These are phyloP conservation scores for Buxus sempervirens DNA, from an alignment of 164 flowering plant genomes.

Conservation along the genomic window DNA sequence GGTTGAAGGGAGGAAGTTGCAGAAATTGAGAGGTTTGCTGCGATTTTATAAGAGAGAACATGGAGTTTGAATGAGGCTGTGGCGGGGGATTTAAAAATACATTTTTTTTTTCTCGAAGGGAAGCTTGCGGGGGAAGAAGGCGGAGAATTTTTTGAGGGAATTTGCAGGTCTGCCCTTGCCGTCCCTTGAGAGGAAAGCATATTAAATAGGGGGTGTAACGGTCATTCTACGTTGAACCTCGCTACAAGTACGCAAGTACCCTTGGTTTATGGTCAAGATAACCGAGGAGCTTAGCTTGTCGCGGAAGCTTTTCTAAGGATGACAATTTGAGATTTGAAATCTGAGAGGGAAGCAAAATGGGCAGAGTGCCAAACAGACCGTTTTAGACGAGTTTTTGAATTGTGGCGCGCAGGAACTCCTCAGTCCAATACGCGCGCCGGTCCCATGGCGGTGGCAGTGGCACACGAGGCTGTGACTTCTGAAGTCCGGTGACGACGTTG, in stretches of 20 bases:
- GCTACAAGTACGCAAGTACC: not conserved
- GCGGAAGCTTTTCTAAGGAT: too few species aligned
- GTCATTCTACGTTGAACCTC: not conserved
- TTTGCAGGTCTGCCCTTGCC: not conserved
- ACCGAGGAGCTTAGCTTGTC: too few species aligned
- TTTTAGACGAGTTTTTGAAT: too few species aligned
- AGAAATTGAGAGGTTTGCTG: conserved; percentile 2
- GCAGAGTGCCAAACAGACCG: too few species aligned
- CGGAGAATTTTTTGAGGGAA: not conserved
- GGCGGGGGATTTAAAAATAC: conserved; percentile 24
- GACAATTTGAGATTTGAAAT: too few species aligned
- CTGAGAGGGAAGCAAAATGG: too few species aligned
- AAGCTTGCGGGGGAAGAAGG: conserved; percentile 44
- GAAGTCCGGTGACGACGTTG: too few species aligned
- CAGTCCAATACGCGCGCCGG: too few species aligned
- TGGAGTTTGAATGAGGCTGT: conserved; percentile 3
- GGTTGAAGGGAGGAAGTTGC: conserved; percentile 3
- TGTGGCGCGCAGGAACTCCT: too few species aligned
- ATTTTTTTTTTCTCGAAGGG: conserved; percentile 1
- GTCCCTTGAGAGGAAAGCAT: not conserved
- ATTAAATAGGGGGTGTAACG: not conserved
- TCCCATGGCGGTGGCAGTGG: too few species aligned
- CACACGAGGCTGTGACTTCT: too few species aligned
- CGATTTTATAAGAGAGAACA: conserved; percentile 14
- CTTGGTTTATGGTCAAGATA: not conserved